A percentile compares a stretch with the other conserved stretches of the same genome.
These are phyloP conservation scores for Huntiella omanensis DNA, from an alignment of 2,329 filamentous ascomycete species.

Conservation along the genomic window DNA sequence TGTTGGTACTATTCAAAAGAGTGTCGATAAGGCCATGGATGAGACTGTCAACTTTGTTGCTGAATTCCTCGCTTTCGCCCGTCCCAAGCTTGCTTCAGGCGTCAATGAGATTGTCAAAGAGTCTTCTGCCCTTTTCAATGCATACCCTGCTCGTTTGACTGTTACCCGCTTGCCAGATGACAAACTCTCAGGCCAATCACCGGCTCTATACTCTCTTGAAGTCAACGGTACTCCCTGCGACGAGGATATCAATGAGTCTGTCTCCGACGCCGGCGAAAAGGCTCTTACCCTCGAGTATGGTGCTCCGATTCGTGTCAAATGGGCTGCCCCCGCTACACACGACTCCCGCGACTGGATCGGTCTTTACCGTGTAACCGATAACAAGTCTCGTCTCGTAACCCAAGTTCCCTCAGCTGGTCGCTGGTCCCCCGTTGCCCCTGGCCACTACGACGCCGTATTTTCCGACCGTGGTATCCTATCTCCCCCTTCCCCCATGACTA, in stretches of 20 bases:
- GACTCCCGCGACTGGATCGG: constrained; percentile 89
- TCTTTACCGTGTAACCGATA: constrained; percentile 90
- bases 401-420: constrained; percentile 71
- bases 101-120: constrained; percentile 78
- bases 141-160: constrained; percentile 70
- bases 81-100: constrained; percentile 69
- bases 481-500: constrained; percentile 39
- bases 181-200: constrained; percentile 51
- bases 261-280: constrained; percentile 26
- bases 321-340: constrained; percentile 77
- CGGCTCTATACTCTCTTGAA: constrained; percentile 59
- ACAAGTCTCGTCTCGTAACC: constrained; percentile 66
- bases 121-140: constrained; percentile 72
- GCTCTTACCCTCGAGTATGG: constrained; percentile 76
- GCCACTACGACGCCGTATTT: constrained; percentile 55
- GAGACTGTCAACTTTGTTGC: constrained; percentile 80
- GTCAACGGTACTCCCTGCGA: constrained; percentile 47
- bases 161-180: constrained; percentile 66
- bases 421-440: constrained; percentile 67
- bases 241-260: constrained; percentile 21
- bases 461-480: constrained; percentile 60
- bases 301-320: constrained; percentile 71
- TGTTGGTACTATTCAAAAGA: constrained; percentile 66
- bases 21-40: constrained; percentile 70
- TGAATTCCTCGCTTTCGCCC: constrained; percentile 69